phyloP scores from a whole-genome alignment of 169 alveolate species.

The Eimeria acervulina region DNA sequence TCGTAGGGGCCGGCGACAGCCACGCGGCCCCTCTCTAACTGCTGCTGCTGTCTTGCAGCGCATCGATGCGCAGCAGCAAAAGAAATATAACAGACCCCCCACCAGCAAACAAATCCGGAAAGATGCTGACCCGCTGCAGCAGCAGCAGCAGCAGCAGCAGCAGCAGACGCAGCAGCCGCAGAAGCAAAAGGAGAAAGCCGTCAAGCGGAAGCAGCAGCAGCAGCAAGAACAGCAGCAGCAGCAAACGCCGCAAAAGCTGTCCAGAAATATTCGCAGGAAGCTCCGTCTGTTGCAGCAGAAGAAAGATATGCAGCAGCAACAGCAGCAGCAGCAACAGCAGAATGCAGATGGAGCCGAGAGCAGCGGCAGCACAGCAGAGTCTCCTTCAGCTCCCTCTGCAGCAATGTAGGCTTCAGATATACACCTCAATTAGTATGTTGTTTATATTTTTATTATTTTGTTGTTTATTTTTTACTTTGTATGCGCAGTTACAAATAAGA shows the following conservation, averaged over 20 bases:
- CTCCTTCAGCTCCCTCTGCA: background rate
- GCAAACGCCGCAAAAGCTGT: background rate
- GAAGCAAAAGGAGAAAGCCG: too few relatives aligned
- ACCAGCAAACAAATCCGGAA: background rate
- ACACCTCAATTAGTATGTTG: too few relatives aligned
- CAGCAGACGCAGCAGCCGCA: constrained; percentile 2
- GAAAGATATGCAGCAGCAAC: background rate
- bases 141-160: constrained; percentile 14
- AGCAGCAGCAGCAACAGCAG: constrained; percentile 38
- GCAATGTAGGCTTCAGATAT: background rate
- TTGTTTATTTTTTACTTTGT: too few relatives aligned
- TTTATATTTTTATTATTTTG: too few relatives aligned
- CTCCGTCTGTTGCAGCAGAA: constrained; percentile 40
- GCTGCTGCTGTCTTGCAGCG: constrained; percentile 40
- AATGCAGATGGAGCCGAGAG: background rate
- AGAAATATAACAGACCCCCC: constrained; percentile 16
- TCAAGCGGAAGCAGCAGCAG: background rate
- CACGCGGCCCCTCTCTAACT: constrained; percentile 11
- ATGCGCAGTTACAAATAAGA: too few relatives aligned
- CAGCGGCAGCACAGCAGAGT: background rate
- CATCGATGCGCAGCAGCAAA: constrained; percentile 15
- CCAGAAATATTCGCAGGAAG: constrained; percentile 9
- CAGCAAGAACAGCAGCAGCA: constrained; percentile 25
- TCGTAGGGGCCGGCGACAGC: constrained; percentile 16
- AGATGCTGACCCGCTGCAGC: constrained; percentile 15